These are phyloP conservation scores for Syzygium oleosum DNA, from an alignment of 345 rosid species.

Conservation along the genomic window DNA sequence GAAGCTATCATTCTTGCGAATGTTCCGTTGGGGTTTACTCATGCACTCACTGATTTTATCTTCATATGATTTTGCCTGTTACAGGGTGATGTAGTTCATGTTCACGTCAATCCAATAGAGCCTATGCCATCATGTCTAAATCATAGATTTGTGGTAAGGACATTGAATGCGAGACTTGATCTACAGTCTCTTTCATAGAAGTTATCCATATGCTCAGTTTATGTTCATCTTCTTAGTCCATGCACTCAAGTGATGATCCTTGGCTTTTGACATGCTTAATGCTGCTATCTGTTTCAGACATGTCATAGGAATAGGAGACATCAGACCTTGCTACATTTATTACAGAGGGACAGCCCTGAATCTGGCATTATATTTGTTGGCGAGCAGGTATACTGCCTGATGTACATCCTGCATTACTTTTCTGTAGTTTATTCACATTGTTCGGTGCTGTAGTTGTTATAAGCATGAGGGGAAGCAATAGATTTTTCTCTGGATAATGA, in stretches of 20 bases:
- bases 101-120: conserved; percentile 59
- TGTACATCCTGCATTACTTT: background rate
- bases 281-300: conserved; percentile 23
- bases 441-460: background rate
- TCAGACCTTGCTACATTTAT: conserved; percentile 44
- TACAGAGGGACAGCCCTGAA: conserved; percentile 53
- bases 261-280: background rate
- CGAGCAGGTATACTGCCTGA: conserved; percentile 52
- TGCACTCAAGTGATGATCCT: background rate
- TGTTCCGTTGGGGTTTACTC: background rate
- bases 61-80: background rate
- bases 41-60: background rate
- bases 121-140: conserved; percentile 71
- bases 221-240: background rate
- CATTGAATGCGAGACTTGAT: background rate
- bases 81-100: conserved; percentile 64
- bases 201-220: background rate
- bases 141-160: conserved; percentile 63
- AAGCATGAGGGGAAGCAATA: background rate
- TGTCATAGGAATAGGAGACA: conserved; percentile 42
- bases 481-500: background rate
- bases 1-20: background rate
- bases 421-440: background rate
- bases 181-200: background rate
- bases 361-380: conserved; percentile 75